Conservation (phyloP, 2,329 filamentous ascomycete species). For the Diaporthe ampelina region DNA sequence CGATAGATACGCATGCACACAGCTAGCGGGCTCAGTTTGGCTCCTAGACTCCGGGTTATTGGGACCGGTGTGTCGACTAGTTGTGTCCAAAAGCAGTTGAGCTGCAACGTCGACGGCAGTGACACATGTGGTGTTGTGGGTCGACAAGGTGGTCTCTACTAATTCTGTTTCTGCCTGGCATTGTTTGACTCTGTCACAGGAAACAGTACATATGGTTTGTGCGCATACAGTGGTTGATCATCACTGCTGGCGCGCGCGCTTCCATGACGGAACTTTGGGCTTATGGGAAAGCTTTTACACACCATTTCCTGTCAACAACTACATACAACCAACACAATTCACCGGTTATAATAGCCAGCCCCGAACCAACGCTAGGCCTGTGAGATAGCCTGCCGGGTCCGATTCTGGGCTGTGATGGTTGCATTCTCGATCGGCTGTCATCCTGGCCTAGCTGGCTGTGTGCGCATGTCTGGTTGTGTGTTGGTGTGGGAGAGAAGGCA, state of each 20-base stretch:
- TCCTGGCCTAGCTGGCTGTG: slow-evolving; percentile 1
- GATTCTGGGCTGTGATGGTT: slow-evolving; percentile 10
- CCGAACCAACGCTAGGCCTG: neutral
- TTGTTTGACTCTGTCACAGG: neutral
- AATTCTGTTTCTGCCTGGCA: neutral
- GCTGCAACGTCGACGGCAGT: neutral
- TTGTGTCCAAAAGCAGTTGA: neutral
- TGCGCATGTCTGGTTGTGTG: neutral
- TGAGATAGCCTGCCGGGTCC: slow-evolving; percentile 20
- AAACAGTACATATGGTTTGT: neutral
- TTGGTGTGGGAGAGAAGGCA: neutral
- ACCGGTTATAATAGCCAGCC: slow-evolving; percentile 17
- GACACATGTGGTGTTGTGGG: neutral
- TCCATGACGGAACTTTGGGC: neutral
- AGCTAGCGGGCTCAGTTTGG: neutral
- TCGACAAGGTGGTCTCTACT: neutral
- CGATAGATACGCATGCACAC: neutral
- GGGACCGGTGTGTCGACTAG: neutral
- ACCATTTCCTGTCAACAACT: neutral
- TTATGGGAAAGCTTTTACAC: neutral
- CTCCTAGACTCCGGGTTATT: neutral
- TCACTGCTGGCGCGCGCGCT: slow-evolving; percentile 1
- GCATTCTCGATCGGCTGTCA: slow-evolving; percentile 25
- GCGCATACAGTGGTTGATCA: neutral
- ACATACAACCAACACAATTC: neutral